Evolutionary conservation across 2,329 filamentous ascomycete genomes (phyloP).

Genomic region (Calonectria montana): DNA sequence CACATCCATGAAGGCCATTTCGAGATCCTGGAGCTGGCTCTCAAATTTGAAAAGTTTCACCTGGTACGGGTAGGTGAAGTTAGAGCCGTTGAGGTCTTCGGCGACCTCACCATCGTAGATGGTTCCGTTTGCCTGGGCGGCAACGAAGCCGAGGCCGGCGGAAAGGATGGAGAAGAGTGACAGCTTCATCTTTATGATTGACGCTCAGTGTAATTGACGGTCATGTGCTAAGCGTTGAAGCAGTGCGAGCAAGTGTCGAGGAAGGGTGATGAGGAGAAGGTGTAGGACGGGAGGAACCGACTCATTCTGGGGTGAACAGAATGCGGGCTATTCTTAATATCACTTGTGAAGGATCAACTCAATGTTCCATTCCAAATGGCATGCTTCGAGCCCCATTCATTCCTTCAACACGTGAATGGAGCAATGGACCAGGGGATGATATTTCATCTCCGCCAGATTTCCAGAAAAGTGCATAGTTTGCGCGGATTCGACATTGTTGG

Average conservation of each 20-base stretch:
- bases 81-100: slow-evolving; percentile 59
- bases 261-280: background rate
- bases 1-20: slow-evolving; percentile 69
- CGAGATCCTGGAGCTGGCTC: slow-evolving; percentile 59
- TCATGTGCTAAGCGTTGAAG: background rate
- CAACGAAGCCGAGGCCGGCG: slow-evolving; percentile 33
- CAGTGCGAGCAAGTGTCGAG: background rate
- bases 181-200: slow-evolving; percentile 38
- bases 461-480: slow-evolving; percentile 7
- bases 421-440: background rate
- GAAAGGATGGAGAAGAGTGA: slow-evolving; percentile 32
- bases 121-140: slow-evolving; percentile 43
- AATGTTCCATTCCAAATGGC: background rate
- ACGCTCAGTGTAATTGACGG: background rate
- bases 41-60: slow-evolving; percentile 60
- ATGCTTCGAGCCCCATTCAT: slow-evolving; percentile 2
- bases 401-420: background rate
- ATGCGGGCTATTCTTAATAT: background rate
- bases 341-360: background rate
- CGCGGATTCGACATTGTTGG: background rate
- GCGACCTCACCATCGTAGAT: slow-evolving; percentile 52
- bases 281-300: background rate
- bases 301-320: background rate
- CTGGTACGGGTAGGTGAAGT: slow-evolving; percentile 65
- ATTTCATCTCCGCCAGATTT: background rate